A percentile compares a stretch with the other conserved stretches of the same genome.
These are phyloP conservation scores for Sporothrix humicola DNA, from an alignment of 2,329 filamentous ascomycete genomes.

Conservation along the genomic window DNA sequence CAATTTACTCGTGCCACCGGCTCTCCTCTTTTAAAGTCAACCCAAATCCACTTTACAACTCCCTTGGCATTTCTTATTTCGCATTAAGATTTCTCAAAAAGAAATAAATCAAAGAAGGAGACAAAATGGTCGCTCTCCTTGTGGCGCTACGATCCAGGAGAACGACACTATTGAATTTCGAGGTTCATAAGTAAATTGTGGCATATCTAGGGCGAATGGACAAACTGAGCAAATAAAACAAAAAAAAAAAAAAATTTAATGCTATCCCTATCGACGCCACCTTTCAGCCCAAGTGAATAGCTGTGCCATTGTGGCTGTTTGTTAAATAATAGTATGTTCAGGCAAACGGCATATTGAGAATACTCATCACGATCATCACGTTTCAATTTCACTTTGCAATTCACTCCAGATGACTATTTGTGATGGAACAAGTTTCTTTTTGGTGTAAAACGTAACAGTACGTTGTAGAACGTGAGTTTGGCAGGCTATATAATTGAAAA, in stretches of 20 bases:
- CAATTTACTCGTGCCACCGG: not conserved
- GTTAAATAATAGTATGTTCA: no score
- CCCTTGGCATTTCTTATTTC: not conserved
- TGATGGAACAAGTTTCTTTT: not conserved
- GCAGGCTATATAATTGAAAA: not conserved
- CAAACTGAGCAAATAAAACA: no score
- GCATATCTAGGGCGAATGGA: not conserved
- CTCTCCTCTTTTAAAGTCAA: not conserved
- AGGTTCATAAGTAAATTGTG: not conserved
- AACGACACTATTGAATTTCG: not conserved
- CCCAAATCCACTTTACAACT: not conserved
- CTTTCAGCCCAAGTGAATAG: not conserved
- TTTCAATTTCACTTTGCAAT: no score
- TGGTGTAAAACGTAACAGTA: not conserved
- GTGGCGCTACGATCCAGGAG: slow-evolving; percentile 6
- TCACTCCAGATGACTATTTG: no score
- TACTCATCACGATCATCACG: no score
- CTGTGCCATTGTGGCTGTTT: not conserved
- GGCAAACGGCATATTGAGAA: no score
- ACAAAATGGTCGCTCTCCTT: not conserved
- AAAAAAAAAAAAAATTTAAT: not conserved
- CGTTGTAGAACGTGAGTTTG: not conserved
- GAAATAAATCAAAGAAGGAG: not conserved
- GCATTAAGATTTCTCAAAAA: no score
- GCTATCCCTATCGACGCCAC: not conserved